Conservation (phyloP, 495 filamentous ascomycete species). For the Daldinia childiae region DNA sequence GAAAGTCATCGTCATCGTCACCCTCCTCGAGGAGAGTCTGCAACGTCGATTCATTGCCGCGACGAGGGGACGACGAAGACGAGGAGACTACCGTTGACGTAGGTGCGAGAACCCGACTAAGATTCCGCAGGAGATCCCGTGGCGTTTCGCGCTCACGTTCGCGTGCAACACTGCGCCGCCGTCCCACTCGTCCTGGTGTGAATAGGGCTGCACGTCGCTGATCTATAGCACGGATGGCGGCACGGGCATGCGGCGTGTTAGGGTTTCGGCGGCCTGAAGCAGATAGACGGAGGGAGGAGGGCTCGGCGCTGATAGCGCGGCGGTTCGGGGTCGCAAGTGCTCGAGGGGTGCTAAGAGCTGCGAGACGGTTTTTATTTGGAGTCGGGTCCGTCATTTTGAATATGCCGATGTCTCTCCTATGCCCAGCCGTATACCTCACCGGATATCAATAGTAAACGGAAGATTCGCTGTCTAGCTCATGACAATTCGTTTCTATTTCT, state of each 20-base stretch:
- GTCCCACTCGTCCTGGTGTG: conserved; percentile 70
- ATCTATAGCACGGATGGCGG: conserved; percentile 72
- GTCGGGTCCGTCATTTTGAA: conserved; percentile 38
- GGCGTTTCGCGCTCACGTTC: conserved; percentile 76
- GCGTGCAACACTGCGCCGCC: conserved; percentile 68
- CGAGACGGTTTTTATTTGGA: conserved; percentile 14
- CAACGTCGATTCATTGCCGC: conserved; percentile 45
- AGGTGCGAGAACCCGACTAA: conserved; percentile 73
- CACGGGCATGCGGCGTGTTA: conserved; percentile 73
- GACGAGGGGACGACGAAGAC: conserved; percentile 59
- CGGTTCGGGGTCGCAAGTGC: conserved; percentile 47
- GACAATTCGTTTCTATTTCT: too few relatives aligned
- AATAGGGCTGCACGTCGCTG: conserved; percentile 74
- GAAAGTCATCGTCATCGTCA: conserved; percentile 71
- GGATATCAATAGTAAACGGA: background rate
- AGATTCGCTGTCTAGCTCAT: too few relatives aligned
- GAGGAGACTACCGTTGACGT: conserved; percentile 65
- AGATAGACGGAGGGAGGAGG: conserved; percentile 48
- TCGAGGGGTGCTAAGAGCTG: conserved; percentile 38
- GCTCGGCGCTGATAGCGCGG: conserved; percentile 47
- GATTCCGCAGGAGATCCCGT: conserved; percentile 71
- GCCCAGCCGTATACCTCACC: background rate
- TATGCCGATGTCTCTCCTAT: background rate
- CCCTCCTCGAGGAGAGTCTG: conserved; percentile 56
- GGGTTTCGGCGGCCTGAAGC: conserved; percentile 51